Base-by-base conservation (phyloP, 129 eudicot species). In the Pittosporum tobira region DNA sequence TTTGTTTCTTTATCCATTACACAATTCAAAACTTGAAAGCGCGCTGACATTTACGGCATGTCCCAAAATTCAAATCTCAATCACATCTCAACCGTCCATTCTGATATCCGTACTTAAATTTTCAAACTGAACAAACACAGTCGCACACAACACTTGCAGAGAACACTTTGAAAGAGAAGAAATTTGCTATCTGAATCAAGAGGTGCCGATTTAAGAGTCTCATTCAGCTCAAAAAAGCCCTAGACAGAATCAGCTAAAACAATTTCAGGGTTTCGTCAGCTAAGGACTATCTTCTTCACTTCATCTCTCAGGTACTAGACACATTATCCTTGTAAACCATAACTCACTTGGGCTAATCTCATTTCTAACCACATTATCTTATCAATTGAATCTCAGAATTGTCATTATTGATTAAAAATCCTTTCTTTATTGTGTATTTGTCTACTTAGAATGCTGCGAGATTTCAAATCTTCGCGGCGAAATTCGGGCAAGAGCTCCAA, bases 361-460 rank as follows among this genome's bases (percentile, higher is more conserved):
- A n/a, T n/a, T n/a, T n/a, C n/a, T n/a, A n/a, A n/a, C n/a, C n/a
- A n/a, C 20, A 1, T 37, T 26, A 15, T 40, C n/a, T 13, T 0
- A 2, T 52, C 36, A 0, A 27, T n/a, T n/a, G n/a, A n/a, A 27
- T 27, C 38, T 5, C 6, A 5, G 5, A 6, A 3, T 40, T 9
- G 15, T 52, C 42, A 26, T 47, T 68, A 12, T 43, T 12, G 22
- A 9, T 8, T 37, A 27, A 28, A 29, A 46, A 24, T 47, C 34
- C 7, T 15, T 2, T 42, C 59, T 53, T 16, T 28, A 13, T 53
- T 53, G 23, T 30, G 30, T 30, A 2, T 31, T 31, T 10, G 26
- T 0, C 23, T 51, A 24, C 40, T 30, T 46, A 88, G 97, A 74
- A 88, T 88, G 97, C 68, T 85, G 85, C 75, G 93, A 75, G 95